A percentile compares a stretch with the other conserved stretches of the same genome.
Conservation (phyloP, 768 basidiomycete species). For the Lactarius tabidus region DNA sequence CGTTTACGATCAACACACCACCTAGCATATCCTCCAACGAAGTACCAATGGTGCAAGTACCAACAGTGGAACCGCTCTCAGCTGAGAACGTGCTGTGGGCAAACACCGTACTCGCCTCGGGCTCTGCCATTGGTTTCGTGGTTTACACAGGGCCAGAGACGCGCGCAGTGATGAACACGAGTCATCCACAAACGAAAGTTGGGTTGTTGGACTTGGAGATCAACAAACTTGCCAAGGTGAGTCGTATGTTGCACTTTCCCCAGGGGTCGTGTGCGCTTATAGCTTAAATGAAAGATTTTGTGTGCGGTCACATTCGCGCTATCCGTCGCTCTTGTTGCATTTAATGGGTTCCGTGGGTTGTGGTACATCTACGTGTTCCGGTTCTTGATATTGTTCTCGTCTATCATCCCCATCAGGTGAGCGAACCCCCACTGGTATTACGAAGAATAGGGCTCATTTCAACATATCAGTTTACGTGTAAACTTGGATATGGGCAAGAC, state of each 20-base stretch:
- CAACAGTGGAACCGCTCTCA: conserved; percentile 76
- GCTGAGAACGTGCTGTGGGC: conserved; percentile 97
- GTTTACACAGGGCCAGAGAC: conserved; percentile 95
- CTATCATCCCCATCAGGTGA: conserved; percentile 98
- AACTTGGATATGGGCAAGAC: conserved; percentile 99
- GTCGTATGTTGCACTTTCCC: conserved; percentile 15
- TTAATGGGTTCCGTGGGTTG: conserved; percentile 92
- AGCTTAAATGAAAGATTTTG: conserved; percentile 58
- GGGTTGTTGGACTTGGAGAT: conserved; percentile 92
- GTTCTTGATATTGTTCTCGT: conserved; percentile 96
- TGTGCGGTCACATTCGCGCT: conserved; percentile 92
- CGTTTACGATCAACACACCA: conserved; percentile 69
- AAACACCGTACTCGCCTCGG: conserved; percentile 95
- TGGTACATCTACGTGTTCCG: conserved; percentile 98
- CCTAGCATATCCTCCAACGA: conserved; percentile 33
- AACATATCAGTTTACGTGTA: conserved; percentile 74
- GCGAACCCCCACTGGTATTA: conserved; percentile 27
- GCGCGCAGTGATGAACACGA: conserved; percentile 97
- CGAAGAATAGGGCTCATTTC: not conserved
- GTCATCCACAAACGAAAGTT: conserved; percentile 92
- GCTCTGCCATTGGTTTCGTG: conserved; percentile 87
- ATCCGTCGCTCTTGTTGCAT: conserved; percentile 85
- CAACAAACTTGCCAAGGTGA: conserved; percentile 90
- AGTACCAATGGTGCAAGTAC: conserved; percentile 38
- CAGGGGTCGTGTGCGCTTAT: not conserved